Conservation (phyloP, 495 filamentous ascomycete species). For the Astrothelium macrocarpum region DNA sequence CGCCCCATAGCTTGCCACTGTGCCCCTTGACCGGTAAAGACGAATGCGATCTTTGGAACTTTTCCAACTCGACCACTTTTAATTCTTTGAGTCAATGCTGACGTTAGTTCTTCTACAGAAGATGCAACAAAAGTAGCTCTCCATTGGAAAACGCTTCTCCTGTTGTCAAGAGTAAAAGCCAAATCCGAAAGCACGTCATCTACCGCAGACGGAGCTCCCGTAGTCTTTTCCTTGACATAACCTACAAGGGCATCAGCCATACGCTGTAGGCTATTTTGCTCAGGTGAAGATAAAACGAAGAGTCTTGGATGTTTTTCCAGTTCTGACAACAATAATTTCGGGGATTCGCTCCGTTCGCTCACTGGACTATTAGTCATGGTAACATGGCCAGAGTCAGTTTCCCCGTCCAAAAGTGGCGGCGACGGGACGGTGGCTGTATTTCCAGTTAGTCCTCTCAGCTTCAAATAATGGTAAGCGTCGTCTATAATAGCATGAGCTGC, state of each 20-base stretch:
- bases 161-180: not conserved
- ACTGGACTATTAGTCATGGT: slow-evolving; percentile 5
- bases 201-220: not conserved
- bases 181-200: slow-evolving; percentile 2
- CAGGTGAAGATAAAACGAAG: slow-evolving; percentile 1
- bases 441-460: slow-evolving; percentile 1
- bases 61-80: slow-evolving; percentile 3
- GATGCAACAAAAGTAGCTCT: slow-evolving; percentile 2
- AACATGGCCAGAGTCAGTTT: not conserved
- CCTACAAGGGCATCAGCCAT: slow-evolving; percentile 3
- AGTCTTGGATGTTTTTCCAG: slow-evolving; percentile 6
- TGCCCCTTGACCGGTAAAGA: slow-evolving; percentile 42
- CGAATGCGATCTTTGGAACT: slow-evolving; percentile 5
- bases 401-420: not conserved
- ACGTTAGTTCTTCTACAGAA: not conserved
- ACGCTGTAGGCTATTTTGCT: not conserved
- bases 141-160: slow-evolving; percentile 2
- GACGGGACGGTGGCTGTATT: not conserved
- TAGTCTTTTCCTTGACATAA: slow-evolving; percentile 1
- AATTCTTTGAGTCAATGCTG: not conserved
- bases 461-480: slow-evolving; percentile 2
- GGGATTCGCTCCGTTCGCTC: slow-evolving; percentile 4
- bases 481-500: slow-evolving; percentile 5
- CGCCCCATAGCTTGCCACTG: slow-evolving; percentile 39
- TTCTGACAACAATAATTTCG: not conserved